Evolutionary conservation across 2,329 filamentous ascomycete species (phyloP).

Genomic region (Niveomyces coronatus): DNA sequence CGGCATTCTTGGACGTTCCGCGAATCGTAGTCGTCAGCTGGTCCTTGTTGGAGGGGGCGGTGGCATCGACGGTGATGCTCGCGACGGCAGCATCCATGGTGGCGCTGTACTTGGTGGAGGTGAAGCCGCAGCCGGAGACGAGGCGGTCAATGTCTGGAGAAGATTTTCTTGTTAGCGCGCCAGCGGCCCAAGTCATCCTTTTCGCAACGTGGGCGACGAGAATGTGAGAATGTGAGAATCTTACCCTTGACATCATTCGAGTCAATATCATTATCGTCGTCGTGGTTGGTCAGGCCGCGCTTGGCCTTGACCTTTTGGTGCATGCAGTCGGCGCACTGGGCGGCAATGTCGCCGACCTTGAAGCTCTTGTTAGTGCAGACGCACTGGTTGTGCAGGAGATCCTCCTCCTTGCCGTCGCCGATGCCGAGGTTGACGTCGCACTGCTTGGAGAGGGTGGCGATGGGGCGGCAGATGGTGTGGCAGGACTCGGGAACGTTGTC

Average conservation of each 20-base stretch:
- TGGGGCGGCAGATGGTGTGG: conserved; percentile 25
- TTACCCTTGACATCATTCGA: conserved; percentile 15
- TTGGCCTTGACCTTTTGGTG: conserved; percentile 18
- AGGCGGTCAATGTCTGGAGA: conserved; percentile 25
- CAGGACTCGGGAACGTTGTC: conserved; percentile 26
- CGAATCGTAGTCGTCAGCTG: conserved; percentile 27
- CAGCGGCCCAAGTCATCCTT: too few species aligned
- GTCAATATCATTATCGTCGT: conserved; percentile 11
- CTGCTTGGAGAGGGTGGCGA: conserved; percentile 23
- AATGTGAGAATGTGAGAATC: not conserved
- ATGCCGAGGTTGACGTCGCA: conserved; percentile 25
- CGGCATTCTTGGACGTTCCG: conserved; percentile 10
- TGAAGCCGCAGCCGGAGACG: conserved; percentile 25
- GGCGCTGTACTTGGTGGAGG: conserved; percentile 20
- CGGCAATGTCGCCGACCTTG: conserved; percentile 25
- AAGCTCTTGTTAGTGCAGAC: conserved; percentile 32
- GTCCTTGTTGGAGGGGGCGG: conserved; percentile 20
- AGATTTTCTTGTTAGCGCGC: not conserved
- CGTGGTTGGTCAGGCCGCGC: conserved; percentile 11
- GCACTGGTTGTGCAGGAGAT: conserved; percentile 28
- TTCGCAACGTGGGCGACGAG: not conserved
- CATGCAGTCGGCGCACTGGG: conserved; percentile 28
- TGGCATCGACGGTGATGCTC: conserved; percentile 21
- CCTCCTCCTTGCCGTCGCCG: conserved; percentile 23
- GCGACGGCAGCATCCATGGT: conserved; percentile 16